A percentile compares a stretch with the other conserved stretches of the same genome.
Evolutionary conservation across 2,329 filamentous ascomycete species (phyloP).

Genomic region (Drechslerella dactyloides): DNA sequence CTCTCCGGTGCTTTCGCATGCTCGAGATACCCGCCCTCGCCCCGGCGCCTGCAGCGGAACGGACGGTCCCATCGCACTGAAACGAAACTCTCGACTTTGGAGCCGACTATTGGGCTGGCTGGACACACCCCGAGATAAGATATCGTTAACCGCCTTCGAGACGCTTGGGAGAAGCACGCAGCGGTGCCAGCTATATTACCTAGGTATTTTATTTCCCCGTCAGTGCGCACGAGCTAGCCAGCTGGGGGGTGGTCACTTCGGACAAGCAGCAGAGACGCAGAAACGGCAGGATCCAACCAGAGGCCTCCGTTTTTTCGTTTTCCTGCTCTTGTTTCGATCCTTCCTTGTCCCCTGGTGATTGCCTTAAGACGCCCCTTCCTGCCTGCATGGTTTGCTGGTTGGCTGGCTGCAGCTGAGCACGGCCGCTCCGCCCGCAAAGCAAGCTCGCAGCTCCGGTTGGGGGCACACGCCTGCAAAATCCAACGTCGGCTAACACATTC

Average conservation of each 20-base stretch:
- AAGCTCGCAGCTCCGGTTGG: too few species aligned
- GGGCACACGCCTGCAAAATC: constrained; percentile 24
- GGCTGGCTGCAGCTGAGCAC: not conserved
- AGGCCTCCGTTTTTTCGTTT: constrained; percentile 6
- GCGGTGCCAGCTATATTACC: too few species aligned
- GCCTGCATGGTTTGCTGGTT: constrained; percentile 47
- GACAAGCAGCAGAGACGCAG: not conserved
- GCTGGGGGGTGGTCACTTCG: not conserved
- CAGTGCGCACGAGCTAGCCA: constrained; percentile 8
- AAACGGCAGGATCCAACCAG: constrained; percentile 8
- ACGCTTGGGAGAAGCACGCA: not conserved
- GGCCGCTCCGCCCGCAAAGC: too few species aligned
- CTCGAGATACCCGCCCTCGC: constrained; percentile 8
- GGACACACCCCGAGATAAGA: constrained; percentile 1
- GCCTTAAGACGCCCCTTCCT: constrained; percentile 3
- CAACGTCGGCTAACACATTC: constrained; percentile 38
- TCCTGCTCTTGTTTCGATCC: constrained; percentile 9
- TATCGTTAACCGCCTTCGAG: constrained; percentile 26
- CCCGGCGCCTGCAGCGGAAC: constrained; percentile 11
- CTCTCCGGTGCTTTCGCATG: constrained; percentile 13
- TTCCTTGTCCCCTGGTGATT: constrained; percentile 1
- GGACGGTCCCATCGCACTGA: constrained; percentile 24
- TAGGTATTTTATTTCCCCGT: not conserved
- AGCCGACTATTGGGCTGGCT: not conserved
- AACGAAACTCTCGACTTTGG: constrained; percentile 9